These are phyloP conservation scores for Entomophthora muscae DNA, from an alignment of 371 early-diverging fungal species.

Conservation along the genomic window DNA sequence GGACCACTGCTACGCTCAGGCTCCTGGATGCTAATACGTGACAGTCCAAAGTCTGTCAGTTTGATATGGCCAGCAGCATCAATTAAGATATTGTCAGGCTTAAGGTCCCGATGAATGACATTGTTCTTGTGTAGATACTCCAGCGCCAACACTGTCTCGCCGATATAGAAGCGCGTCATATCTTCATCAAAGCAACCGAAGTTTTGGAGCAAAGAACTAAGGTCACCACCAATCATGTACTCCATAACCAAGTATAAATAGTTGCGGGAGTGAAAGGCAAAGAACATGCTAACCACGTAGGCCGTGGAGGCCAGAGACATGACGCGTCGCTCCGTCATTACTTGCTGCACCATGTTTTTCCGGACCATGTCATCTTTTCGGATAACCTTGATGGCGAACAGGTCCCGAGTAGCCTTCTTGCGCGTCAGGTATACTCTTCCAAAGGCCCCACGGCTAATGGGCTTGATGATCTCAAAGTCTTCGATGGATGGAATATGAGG, in stretches of 20 bases:
- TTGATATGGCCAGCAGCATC: slow-evolving; percentile 66
- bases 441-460: slow-evolving; percentile 82
- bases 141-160: slow-evolving; percentile 84
- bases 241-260: slow-evolving; percentile 90
- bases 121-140: slow-evolving; percentile 75
- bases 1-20: not conserved
- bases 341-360: slow-evolving; percentile 80
- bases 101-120: slow-evolving; percentile 73
- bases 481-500: slow-evolving; percentile 27
- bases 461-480: slow-evolving; percentile 83
- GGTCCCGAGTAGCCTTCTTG: slow-evolving; percentile 67
- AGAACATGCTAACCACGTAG: slow-evolving; percentile 84
- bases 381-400: slow-evolving; percentile 78
- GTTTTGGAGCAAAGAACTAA: slow-evolving; percentile 74
- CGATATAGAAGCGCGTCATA: slow-evolving; percentile 81
- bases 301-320: slow-evolving; percentile 71
- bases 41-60: slow-evolving; percentile 80
- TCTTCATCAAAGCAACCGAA: slow-evolving; percentile 73
- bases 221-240: slow-evolving; percentile 93
- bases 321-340: slow-evolving; percentile 76
- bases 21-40: slow-evolving; percentile 44
- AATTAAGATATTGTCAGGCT: slow-evolving; percentile 65
- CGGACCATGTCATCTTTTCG: slow-evolving; percentile 81
- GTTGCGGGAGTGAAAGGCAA: slow-evolving; percentile 81
- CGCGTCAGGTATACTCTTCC: slow-evolving; percentile 78